phyloP scores from a whole-genome alignment of 2,329 filamentous ascomycete genomes.

The Sclerotinia minor region DNA sequence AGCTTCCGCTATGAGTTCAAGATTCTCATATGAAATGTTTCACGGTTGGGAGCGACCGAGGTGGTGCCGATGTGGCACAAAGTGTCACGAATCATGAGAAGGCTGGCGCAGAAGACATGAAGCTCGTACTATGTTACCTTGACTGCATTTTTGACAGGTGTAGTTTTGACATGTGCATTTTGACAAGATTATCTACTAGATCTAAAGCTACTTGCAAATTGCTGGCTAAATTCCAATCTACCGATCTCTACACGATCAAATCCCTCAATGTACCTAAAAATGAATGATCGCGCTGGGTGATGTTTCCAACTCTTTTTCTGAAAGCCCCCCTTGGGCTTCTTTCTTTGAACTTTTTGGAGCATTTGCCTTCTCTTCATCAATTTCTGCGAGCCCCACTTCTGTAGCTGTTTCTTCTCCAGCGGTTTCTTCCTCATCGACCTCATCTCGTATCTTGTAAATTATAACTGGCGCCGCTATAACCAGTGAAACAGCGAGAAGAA shows the following conservation, averaged over 20 bases:
- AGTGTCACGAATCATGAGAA: background rate
- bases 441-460: constrained; percentile 60
- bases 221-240: background rate
- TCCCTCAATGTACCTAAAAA: constrained; percentile 7
- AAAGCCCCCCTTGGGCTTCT: background rate
- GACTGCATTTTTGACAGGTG: constrained; percentile 24
- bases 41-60: background rate
- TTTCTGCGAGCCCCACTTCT: background rate
- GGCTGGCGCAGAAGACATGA: background rate
- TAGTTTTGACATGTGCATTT: constrained; percentile 24
- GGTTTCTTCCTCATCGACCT: constrained; percentile 6
- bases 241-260: background rate
- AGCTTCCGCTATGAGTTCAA: background rate
- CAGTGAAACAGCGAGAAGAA: constrained; percentile 67
- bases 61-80: background rate
- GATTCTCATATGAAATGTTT: background rate
- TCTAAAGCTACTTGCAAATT: background rate
- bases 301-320: background rate
- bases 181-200: constrained; percentile 14
- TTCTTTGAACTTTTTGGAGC: background rate
- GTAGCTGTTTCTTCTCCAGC: constrained; percentile 1
- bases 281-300: background rate
- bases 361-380: background rate
- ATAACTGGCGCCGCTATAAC: constrained; percentile 76
- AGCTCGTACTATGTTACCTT: constrained; percentile 19